Conservation (phyloP, 495 filamentous ascomycete genomes). For the Hypoxylon fuscum region DNA sequence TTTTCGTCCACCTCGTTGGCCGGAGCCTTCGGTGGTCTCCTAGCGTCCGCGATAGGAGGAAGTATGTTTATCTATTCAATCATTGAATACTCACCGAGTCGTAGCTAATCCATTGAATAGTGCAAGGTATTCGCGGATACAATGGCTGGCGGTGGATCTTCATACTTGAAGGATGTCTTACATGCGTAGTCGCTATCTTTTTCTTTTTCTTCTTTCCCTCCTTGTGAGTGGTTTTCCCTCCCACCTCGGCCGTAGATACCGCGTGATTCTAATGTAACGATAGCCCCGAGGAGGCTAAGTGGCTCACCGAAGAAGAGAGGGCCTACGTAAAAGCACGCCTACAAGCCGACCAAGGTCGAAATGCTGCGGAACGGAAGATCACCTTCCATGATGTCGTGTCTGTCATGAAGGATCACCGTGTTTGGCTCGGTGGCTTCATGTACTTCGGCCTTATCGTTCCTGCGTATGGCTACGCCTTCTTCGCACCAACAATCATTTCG, state of each 20-base stretch:
- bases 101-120: conserved; percentile 29
- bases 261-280: background rate
- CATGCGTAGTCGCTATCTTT: conserved; percentile 72
- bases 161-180: conserved; percentile 77
- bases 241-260: background rate
- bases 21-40: conserved; percentile 85
- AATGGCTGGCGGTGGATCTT: conserved; percentile 89
- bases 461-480: conserved; percentile 76
- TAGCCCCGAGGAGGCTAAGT: conserved; percentile 66
- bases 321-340: conserved; percentile 77
- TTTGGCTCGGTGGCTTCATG: conserved; percentile 81
- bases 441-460: conserved; percentile 90
- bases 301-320: conserved; percentile 79
- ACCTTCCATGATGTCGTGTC: conserved; percentile 68
- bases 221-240: conserved; percentile 62
- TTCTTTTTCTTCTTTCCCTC: conserved; percentile 85
- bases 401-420: conserved; percentile 79
- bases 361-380: conserved; percentile 71
- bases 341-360: conserved; percentile 77
- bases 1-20: conserved; percentile 84
- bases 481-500: conserved; percentile 79
- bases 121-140: conserved; percentile 74
- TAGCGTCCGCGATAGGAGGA: conserved; percentile 86
- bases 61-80: conserved; percentile 53
- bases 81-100: background rate